These are phyloP conservation scores for Aspergillus sp. DNA, from an alignment of 2,329 filamentous ascomycete species.

Conservation along the genomic window DNA sequence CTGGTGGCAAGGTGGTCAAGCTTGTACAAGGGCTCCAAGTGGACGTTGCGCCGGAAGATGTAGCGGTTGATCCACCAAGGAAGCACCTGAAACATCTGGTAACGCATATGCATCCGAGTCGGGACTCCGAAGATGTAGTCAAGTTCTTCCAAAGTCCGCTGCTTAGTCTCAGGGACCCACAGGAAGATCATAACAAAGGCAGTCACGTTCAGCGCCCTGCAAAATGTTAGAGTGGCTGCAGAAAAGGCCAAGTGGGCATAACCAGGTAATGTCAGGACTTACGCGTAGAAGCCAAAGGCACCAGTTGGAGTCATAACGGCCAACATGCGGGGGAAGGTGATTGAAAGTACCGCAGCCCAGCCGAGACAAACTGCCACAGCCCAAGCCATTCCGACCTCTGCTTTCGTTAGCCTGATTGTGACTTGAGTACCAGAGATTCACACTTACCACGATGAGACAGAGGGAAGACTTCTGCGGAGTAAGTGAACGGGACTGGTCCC, in stretches of 20 bases:
- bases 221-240: slow-evolving; percentile 7
- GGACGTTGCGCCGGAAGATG: slow-evolving; percentile 53
- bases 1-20: slow-evolving; percentile 37
- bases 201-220: slow-evolving; percentile 57
- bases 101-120: slow-evolving; percentile 57
- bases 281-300: slow-evolving; percentile 63
- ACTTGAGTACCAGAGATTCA: background rate
- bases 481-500: slow-evolving; percentile 56
- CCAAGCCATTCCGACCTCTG: slow-evolving; percentile 53
- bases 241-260: background rate
- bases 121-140: slow-evolving; percentile 63
- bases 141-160: slow-evolving; percentile 58
- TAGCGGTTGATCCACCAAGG: slow-evolving; percentile 65
- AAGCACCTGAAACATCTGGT: slow-evolving; percentile 58
- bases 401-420: slow-evolving; percentile 9
- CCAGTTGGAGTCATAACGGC: slow-evolving; percentile 52
- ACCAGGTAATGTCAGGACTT: slow-evolving; percentile 20
- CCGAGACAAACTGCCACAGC: slow-evolving; percentile 49
- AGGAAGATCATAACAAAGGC: slow-evolving; percentile 67
- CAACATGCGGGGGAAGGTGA: slow-evolving; percentile 53
- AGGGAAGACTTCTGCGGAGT: slow-evolving; percentile 58
- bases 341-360: slow-evolving; percentile 53
- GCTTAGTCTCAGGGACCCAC: slow-evolving; percentile 59
- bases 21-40: slow-evolving; percentile 55
- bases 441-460: slow-evolving; percentile 53